These are phyloP conservation scores for Wickerhamiella slavikovae DNA, from an alignment of 805 yeast genomes.

Conservation along the genomic window DNA sequence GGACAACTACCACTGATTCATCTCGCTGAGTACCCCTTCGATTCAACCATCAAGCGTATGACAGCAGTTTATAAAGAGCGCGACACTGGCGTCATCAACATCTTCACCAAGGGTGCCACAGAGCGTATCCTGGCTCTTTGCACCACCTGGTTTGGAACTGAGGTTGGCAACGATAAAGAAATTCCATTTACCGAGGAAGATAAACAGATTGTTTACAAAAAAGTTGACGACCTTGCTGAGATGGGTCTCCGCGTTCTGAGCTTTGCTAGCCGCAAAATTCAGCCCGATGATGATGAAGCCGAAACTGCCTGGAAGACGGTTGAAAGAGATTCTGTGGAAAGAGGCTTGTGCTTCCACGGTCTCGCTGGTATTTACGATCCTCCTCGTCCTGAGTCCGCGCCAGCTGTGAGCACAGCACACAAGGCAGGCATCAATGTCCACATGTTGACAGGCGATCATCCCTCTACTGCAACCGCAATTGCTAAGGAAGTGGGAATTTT, in stretches of 20 bases:
- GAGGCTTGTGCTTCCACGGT: conserved; percentile 36
- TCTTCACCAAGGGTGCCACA: conserved; percentile 56
- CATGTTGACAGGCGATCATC: conserved; percentile 70
- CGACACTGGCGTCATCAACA: conserved; percentile 15
- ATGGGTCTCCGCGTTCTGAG: conserved; percentile 59
- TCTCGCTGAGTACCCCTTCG: conserved; percentile 51
- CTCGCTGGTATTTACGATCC: conserved; percentile 66
- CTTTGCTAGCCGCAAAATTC: conserved; percentile 29
- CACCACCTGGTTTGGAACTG: conserved; percentile 27
- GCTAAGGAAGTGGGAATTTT: conserved; percentile 66
- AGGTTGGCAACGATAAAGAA: conserved; percentile 8
- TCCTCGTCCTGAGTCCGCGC: conserved; percentile 49
- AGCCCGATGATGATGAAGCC: conserved; percentile 12
- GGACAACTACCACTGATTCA: conserved; percentile 14
- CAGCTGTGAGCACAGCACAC: conserved; percentile 45
- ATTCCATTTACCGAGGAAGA: conserved; percentile 22
- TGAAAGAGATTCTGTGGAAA: conserved; percentile 28
- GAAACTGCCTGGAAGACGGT: conserved; percentile 1
- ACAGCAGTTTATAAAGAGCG: conserved; percentile 30
- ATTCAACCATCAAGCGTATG: conserved; percentile 57
- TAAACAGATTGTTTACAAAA: conserved; percentile 25
- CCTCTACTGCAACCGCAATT: conserved; percentile 58
- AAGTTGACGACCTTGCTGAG: conserved; percentile 37
- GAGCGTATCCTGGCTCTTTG: conserved; percentile 45
- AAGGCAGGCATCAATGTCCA: conserved; percentile 60